A percentile compares a stretch with the other conserved stretches of the same genome.
These are phyloP conservation scores for Juncus effusus DNA, from an alignment of 176 grass and related monocot species.

Conservation along the genomic window DNA sequence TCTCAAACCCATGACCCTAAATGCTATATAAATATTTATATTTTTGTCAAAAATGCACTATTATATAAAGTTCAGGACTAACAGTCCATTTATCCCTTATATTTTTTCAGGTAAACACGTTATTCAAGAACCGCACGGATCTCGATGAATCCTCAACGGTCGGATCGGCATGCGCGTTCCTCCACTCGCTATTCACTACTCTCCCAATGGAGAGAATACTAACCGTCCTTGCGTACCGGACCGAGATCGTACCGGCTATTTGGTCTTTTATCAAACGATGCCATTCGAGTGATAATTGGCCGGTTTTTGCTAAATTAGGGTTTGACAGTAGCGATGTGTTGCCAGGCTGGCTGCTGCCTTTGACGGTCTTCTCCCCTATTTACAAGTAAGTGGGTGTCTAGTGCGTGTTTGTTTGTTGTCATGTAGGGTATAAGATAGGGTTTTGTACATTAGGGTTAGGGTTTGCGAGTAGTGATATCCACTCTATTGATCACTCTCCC, in stretches of 20 bases:
- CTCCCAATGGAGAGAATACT: constrained; percentile 60
- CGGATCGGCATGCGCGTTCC: constrained; percentile 89
- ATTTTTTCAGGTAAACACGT: constrained; percentile 68
- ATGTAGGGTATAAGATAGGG: too few species aligned
- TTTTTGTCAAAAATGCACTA: too few species aligned
- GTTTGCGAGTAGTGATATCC: too few species aligned
- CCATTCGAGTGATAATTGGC: constrained; percentile 80
- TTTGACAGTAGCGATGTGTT: constrained; percentile 42
- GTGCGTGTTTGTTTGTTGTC: not conserved
- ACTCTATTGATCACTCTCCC: constrained; percentile 21
- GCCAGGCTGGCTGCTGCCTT: constrained; percentile 81
- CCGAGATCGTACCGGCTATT: constrained; percentile 87
- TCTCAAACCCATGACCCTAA: too few species aligned
- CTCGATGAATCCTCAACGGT: constrained; percentile 54
- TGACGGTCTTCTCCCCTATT: constrained; percentile 98
- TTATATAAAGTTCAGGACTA: not conserved
- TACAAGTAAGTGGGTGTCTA: constrained; percentile 55
- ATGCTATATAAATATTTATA: too few species aligned
- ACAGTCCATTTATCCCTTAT: constrained; percentile 36
- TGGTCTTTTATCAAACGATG: constrained; percentile 92
- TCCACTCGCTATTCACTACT: constrained; percentile 80
- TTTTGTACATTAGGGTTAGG: not conserved
- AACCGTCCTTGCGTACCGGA: constrained; percentile 85
- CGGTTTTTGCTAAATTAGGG: constrained; percentile 55
- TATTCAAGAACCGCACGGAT: constrained; percentile 61